Percentiles rank a stretch among this genome's conserved stretches.
Conservation (phyloP, 345 rosid species). For the Balakata baccata region DNA sequence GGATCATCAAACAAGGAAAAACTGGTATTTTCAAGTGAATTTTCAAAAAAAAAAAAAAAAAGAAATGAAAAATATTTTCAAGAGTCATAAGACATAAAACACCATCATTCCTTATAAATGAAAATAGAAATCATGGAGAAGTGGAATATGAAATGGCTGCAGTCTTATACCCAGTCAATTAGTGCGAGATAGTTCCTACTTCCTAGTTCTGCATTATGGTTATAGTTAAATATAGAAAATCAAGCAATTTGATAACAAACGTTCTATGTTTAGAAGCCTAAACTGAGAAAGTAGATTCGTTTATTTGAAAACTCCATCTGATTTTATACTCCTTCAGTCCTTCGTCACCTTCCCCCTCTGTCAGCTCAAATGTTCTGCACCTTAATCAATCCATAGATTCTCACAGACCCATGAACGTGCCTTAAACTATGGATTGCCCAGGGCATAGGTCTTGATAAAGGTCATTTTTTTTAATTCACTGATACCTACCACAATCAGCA, state of each 20-base stretch:
- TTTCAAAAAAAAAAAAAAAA: too few relatives aligned
- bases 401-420: too few relatives aligned
- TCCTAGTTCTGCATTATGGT: neutral
- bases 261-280: neutral
- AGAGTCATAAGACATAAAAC: neutral
- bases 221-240: neutral
- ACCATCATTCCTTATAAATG: neutral
- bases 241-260: neutral
- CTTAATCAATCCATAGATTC: too few relatives aligned
- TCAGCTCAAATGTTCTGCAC: too few relatives aligned
- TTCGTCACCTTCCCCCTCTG: neutral
- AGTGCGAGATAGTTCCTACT: neutral
- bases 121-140: neutral
- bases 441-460: too few relatives aligned
- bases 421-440: too few relatives aligned
- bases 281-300: neutral
- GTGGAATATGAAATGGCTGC: neutral
- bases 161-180: neutral
- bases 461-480: too few relatives aligned
- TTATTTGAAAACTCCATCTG: neutral
- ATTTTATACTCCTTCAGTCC: neutral
- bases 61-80: too few relatives aligned
- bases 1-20: slow-evolving; percentile 1
- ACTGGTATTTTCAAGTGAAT: too few relatives aligned
- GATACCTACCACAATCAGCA: neutral